Conservation (phyloP, 2,329 filamentous ascomycete genomes). For the Cordyceps farinosa region DNA sequence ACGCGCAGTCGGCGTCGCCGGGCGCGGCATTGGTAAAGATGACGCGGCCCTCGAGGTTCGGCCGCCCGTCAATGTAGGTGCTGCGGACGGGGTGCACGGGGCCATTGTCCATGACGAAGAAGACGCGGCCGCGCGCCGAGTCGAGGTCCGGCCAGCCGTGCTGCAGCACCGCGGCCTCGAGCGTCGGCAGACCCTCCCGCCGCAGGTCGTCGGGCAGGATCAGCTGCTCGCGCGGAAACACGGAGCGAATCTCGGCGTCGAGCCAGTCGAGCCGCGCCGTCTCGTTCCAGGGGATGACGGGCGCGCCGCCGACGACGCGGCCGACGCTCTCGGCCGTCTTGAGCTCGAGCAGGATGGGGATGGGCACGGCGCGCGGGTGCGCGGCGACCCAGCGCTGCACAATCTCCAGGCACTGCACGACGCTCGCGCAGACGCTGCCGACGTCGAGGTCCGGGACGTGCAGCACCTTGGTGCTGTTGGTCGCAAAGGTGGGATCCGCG, state of each 20-base stretch:
- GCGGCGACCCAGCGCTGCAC: constrained; percentile 43
- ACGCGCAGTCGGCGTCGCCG: constrained; percentile 43
- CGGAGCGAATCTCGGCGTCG: constrained; percentile 44
- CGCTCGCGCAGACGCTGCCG: constrained; percentile 43
- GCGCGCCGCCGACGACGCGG: constrained; percentile 30
- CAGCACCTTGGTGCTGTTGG: constrained; percentile 46
- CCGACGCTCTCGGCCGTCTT: constrained; percentile 34
- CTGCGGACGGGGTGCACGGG: constrained; percentile 36
- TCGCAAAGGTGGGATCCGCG: constrained; percentile 36
- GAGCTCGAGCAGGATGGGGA: constrained; percentile 48
- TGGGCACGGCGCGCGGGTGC: constrained; percentile 42
- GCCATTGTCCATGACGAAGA: constrained; percentile 51
- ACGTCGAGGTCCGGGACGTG: constrained; percentile 49
- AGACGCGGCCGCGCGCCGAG: constrained; percentile 41
- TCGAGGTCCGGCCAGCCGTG: constrained; percentile 47
- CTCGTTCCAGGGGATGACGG: constrained; percentile 42
- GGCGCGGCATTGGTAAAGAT: constrained; percentile 47
- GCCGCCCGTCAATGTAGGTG: constrained; percentile 34
- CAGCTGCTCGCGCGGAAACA: constrained; percentile 38
- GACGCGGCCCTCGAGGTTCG: constrained; percentile 40
- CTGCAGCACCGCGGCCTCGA: constrained; percentile 44
- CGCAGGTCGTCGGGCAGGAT: constrained; percentile 47
- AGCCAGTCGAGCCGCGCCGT: constrained; percentile 38
- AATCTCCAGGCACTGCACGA: constrained; percentile 40
- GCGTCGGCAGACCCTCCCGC: constrained; percentile 32